A percentile compares a stretch with the other conserved stretches of the same genome.
Evolutionary conservation across 2,329 filamentous ascomycete species (phyloP).

Genomic region (Metarhizium sp.): DNA sequence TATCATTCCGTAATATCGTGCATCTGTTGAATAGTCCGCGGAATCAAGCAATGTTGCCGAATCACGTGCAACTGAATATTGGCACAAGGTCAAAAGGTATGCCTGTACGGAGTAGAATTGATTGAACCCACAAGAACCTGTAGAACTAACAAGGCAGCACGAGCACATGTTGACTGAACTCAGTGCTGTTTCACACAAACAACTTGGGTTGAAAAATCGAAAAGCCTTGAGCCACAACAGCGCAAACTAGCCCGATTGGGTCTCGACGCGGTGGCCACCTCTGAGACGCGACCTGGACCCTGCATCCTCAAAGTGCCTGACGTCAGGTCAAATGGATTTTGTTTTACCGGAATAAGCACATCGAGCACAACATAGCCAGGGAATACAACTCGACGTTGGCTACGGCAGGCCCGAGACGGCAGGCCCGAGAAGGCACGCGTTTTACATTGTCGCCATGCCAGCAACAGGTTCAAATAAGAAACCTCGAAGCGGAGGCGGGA

Average conservation of each 20-base stretch:
- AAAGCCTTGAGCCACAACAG: no score
- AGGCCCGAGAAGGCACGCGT: neutral
- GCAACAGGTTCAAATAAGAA: constrained; percentile 15
- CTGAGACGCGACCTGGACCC: neutral
- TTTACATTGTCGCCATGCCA: constrained; percentile 8
- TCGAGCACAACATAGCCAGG: neutral
- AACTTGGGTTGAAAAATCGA: no score
- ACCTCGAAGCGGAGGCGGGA: neutral
- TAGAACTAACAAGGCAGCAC: no score
- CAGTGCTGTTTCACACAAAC: no score
- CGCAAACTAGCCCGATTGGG: neutral
- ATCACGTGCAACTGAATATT: no score
- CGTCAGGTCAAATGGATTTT: neutral
- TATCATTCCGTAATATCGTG: no score
- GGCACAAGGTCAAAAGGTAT: no score
- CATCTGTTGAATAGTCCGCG: no score
- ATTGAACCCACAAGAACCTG: no score
- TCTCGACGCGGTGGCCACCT: neutral
- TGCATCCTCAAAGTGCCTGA: neutral
- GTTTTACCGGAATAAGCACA: neutral
- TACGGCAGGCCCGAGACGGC: neutral
- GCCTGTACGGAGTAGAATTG: no score
- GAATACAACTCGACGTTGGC: neutral
- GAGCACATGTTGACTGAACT: no score
- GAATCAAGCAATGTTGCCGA: no score